These are phyloP conservation scores for Lentinus brumalis DNA, from an alignment of 768 basidiomycete species.

Conservation along the genomic window DNA sequence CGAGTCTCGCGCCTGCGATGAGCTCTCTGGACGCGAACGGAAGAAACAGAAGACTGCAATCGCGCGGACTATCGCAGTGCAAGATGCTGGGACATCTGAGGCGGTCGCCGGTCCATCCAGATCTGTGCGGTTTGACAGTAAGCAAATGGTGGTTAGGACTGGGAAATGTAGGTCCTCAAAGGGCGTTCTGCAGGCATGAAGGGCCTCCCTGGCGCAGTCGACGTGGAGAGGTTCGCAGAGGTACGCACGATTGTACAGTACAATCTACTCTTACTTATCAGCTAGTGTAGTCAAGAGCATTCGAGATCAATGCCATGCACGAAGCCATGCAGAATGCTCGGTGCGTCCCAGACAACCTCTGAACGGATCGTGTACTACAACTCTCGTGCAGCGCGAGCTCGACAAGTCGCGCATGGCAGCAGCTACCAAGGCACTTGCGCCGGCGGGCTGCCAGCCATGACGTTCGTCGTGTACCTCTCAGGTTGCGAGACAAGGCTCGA, in stretches of 20 bases:
- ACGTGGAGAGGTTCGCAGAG: slow-evolving; percentile 88
- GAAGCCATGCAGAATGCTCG: slow-evolving; percentile 79
- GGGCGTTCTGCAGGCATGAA: slow-evolving; percentile 47
- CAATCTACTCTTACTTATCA: too few species aligned
- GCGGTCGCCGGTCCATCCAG: slow-evolving; percentile 43
- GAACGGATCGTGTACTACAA: background rate
- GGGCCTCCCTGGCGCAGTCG: slow-evolving; percentile 70
- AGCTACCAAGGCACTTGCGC: slow-evolving; percentile 87
- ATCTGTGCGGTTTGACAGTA: slow-evolving; percentile 43
- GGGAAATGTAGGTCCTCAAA: background rate
- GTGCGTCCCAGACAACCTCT: slow-evolving; percentile 35
- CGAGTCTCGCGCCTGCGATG: slow-evolving; percentile 27
- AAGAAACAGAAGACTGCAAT: slow-evolving; percentile 69
- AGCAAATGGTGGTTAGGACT: slow-evolving; percentile 14
- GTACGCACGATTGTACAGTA: slow-evolving; percentile 38
- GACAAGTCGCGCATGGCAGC: slow-evolving; percentile 88
- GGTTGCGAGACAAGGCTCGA: slow-evolving; percentile 78
- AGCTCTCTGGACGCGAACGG: slow-evolving; percentile 47
- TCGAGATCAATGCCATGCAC: slow-evolving; percentile 92
- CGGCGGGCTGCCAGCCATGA: slow-evolving; percentile 95
- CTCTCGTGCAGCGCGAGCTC: slow-evolving; percentile 54
- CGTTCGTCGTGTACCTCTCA: slow-evolving; percentile 84
- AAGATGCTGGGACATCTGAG: slow-evolving; percentile 29
- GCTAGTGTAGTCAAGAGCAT: slow-evolving; percentile 66
- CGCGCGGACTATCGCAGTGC: slow-evolving; percentile 71